Evolutionary conservation across 768 basidiomycete species (phyloP).

Genomic region (Trametes coccinea): DNA sequence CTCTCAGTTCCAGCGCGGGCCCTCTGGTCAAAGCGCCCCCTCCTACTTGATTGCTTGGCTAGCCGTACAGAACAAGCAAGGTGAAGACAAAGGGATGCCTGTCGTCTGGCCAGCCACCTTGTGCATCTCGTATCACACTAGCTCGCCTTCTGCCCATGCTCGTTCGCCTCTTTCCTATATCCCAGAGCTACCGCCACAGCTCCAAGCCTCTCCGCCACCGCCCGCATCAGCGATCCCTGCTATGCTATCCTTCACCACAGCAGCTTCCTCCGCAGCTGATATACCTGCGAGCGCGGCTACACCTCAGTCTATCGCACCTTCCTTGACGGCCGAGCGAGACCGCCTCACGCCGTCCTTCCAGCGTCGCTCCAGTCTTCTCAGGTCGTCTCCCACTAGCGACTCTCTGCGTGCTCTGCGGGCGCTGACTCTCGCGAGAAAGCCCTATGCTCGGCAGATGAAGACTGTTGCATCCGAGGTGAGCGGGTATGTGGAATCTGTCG

Average conservation of each 20-base stretch:
- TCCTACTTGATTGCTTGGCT: constrained; percentile 72
- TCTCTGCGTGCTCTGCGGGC: constrained; percentile 47
- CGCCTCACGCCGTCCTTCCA: constrained; percentile 31
- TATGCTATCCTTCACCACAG: constrained; percentile 8
- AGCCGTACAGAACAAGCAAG: constrained; percentile 72
- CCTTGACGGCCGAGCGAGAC: not conserved
- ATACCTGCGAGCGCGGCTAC: constrained; percentile 6
- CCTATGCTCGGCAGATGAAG: constrained; percentile 48
- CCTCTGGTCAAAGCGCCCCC: constrained; percentile 13
- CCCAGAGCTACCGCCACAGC: constrained; percentile 63
- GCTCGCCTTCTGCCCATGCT: constrained; percentile 38
- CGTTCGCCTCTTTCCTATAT: constrained; percentile 51
- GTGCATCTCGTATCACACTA: constrained; percentile 47
- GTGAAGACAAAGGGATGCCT: constrained; percentile 77
- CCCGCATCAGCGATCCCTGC: constrained; percentile 32
- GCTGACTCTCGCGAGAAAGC: constrained; percentile 42
- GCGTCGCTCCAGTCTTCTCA: constrained; percentile 32
- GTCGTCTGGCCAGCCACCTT: constrained; percentile 71
- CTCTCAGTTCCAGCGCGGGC: not conserved
- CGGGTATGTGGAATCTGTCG: constrained; percentile 72
- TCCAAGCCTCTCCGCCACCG: constrained; percentile 54
- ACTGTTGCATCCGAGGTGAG: constrained; percentile 62
- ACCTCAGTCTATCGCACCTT: not conserved
- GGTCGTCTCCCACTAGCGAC: constrained; percentile 38
- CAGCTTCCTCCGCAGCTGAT: constrained; percentile 11